Base-by-base conservation (phyloP, 2,329 filamentous ascomycete genomes). In the Fusarium goolgardi region DNA sequence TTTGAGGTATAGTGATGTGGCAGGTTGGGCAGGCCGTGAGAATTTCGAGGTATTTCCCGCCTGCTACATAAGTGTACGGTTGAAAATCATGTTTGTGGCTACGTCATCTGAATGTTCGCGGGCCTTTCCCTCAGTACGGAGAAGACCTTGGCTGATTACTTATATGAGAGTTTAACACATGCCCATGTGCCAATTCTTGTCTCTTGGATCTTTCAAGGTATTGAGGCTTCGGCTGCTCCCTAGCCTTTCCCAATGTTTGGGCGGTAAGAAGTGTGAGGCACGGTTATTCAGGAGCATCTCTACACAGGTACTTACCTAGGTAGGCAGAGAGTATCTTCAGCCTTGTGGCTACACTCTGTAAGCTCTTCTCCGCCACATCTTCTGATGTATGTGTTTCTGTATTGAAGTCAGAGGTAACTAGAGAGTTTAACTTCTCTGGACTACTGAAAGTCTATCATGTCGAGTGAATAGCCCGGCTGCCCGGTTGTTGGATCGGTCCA, bases 1-100 rank as follows among this genome's bases (percentile, higher is more conserved):
- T 29, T 60, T 65, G 43, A 45, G 60, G 62, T 18, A 61, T 61
- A 56, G 63, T 46, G 43, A 44, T 39, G 51, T 60, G 32, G 50
- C 43, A 50, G 32, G 27, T 20, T 11, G 12, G 29, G 31, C 12
- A 11, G 21, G 3, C 20, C 13, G 15, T 25, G 10, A 34, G 11
- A 47, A 37, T 27, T 25, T 41, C 31, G 34, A 55, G 40, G 27
- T 31, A 13, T 20, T 21, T 23, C 23, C 21, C 9, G 25, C 35
- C n/a, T 25, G 21, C 18, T 35, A 52, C 29, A 53, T 23, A 32
- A 35, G 16, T 43, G 20, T 20, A 45, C 18, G 23, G 18, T 15
- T 18, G 18, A 23, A 23, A 13, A 25, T 45, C n/a, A 29, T 16
- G 16, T 20, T 41, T 46, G 37, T 34, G 34, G 45, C 25, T 49